Conservation (phyloP, 192 early-diverging fungal species). For the Linderina pennispora region DNA sequence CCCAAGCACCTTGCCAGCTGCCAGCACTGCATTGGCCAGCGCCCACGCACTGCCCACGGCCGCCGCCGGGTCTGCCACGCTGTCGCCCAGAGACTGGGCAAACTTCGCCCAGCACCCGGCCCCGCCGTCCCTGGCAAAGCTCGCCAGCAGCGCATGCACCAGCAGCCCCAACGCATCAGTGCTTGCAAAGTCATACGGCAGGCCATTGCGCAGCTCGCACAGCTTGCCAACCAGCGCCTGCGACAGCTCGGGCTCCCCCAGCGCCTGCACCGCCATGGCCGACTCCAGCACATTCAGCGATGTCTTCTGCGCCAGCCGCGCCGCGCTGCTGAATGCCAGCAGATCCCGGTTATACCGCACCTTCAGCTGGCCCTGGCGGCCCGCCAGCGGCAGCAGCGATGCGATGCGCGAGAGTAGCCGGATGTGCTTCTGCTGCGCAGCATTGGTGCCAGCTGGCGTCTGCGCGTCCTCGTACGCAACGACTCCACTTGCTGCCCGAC, state of each 20-base stretch:
- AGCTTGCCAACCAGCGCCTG: neutral
- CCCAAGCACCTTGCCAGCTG: conserved; percentile 13
- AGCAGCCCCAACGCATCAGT: conserved; percentile 23
- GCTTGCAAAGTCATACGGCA: conserved; percentile 28
- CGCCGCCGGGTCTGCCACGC: conserved; percentile 14
- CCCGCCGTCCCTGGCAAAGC: conserved; percentile 10
- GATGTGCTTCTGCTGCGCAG: conserved; percentile 11
- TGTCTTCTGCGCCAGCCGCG: conserved; percentile 42
- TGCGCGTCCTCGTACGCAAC: conserved; percentile 36
- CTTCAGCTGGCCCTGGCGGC: conserved; percentile 34
- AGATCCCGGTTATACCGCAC: conserved; percentile 60
- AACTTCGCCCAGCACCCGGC: conserved; percentile 23
- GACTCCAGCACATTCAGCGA: conserved; percentile 12
- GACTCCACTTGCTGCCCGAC: conserved; percentile 31
- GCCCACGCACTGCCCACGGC: conserved; percentile 13
- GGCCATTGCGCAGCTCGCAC: conserved; percentile 3
- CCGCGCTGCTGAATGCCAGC: conserved; percentile 67
- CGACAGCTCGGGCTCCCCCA: neutral
- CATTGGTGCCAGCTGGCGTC: conserved; percentile 4
- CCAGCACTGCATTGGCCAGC: conserved; percentile 25
- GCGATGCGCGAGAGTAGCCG: conserved; percentile 29
- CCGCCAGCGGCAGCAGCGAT: conserved; percentile 24
- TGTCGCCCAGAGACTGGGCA: conserved; percentile 7
- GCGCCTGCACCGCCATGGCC: conserved; percentile 7
- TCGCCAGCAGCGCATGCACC: conserved; percentile 24